phyloP scores from a whole-genome alignment of 2,329 filamentous ascomycete species.

The Xylariales sp. region DNA sequence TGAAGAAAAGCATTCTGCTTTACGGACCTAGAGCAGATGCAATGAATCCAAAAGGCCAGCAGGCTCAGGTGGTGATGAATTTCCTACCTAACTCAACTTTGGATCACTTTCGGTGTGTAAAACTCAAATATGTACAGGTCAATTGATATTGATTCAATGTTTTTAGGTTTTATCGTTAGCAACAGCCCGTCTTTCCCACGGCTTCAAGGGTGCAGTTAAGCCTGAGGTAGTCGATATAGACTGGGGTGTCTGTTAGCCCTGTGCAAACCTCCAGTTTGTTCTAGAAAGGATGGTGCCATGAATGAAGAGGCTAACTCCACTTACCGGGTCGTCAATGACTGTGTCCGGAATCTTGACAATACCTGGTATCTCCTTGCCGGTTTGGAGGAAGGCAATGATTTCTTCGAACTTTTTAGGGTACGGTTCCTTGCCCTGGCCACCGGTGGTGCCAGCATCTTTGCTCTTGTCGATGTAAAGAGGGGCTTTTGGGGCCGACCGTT shows the following conservation, averaged over 20 bases:
- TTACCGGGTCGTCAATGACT: slow-evolving; percentile 54
- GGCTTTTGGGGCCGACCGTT: slow-evolving; percentile 23
- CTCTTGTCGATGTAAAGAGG: slow-evolving; percentile 23
- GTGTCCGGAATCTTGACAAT: slow-evolving; percentile 72
- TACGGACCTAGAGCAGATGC: no score
- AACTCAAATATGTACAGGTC: no score
- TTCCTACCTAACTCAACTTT: no score
- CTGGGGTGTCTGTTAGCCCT: not conserved
- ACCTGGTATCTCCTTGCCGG: slow-evolving; percentile 67
- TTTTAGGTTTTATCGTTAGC: not conserved
- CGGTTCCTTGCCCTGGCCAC: slow-evolving; percentile 34
- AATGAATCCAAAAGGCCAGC: no score
- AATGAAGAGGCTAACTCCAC: not conserved
- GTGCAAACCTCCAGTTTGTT: not conserved
- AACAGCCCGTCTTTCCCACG: slow-evolving; percentile 7
- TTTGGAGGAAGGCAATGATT: slow-evolving; percentile 70
- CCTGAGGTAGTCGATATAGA: slow-evolving; percentile 9
- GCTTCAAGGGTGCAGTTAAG: slow-evolving; percentile 8
- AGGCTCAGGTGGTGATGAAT: no score
- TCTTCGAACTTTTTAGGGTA: slow-evolving; percentile 72
- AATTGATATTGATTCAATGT: no score
- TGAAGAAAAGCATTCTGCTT: no score
- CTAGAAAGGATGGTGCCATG: not conserved
- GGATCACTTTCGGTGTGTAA: no score
- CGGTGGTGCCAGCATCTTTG: slow-evolving; percentile 8